Evolutionary conservation across 208 protist species (phyloP), one percentile per base, ranked within the genome.

Genomic region (Kentomonas sorsogonicus): DNA sequence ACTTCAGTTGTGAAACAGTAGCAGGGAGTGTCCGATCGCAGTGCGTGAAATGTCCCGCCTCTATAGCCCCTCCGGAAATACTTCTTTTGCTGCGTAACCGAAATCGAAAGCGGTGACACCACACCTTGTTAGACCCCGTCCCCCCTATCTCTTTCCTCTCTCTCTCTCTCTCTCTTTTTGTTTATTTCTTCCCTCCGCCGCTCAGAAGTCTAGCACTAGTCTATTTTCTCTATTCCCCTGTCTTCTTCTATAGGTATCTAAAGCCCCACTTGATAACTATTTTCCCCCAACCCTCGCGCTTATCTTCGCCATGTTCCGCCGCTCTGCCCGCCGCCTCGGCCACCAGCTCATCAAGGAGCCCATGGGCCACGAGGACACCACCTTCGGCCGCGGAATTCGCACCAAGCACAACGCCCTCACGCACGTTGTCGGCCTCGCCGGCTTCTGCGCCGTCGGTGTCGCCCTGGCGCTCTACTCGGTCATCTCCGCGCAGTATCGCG

Each of bases 301-400:
- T 25, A 50, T 10, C 29, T 16, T 43, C 50, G 40, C 34, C 34
- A 91, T 93, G 85, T 66, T 91, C 41, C 85, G 77, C 57, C 55
- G 60, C 31, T 83, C 66, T 41, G 62, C 46, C 38, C 65, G 66
- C 34, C 74, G 80, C 54, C 58, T 93, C 31, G 83, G 77, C 27
- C 79, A 87, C 63, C 88, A 94, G 70, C 75, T 91, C 55, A 85
- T 91, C 51, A 91, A 91, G 65, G 88, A 94, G 72, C 88, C 88
- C 22, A 79, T 94, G 74, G 82, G 79, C 2, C 79, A 94, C 59
- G 88, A 94, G 58, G 79, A 87, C 61, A 88, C 75, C 60, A 92
- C 88, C 1, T 89, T 91, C 47, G 71, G 74, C 7, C 83, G 88
- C 40, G 83, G 84, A 27, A 58, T 72, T 23, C 71, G 80, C 25